Conservation (phyloP, 2,329 filamentous ascomycete genomes). For the Scytalidium lignicola region DNA sequence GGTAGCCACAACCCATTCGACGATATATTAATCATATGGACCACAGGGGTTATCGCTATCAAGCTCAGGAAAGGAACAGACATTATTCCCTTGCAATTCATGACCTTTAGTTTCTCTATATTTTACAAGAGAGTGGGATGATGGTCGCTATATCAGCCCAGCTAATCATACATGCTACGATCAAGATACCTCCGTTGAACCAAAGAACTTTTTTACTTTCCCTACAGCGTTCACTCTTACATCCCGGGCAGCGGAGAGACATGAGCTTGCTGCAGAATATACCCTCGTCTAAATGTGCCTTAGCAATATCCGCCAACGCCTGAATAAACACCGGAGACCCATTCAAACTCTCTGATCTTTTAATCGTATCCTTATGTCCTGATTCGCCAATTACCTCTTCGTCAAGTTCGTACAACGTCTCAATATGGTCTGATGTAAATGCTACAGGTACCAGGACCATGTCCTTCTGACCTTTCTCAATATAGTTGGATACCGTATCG, state of each 20-base stretch:
- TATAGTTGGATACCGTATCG: slow-evolving; percentile 80
- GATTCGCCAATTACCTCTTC: slow-evolving; percentile 90
- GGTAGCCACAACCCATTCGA: too few relatives aligned
- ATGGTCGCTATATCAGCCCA: not conserved
- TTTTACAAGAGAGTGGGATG: not conserved
- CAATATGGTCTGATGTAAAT: slow-evolving; percentile 98
- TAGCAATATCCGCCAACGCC: slow-evolving; percentile 82
- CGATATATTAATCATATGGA: too few relatives aligned
- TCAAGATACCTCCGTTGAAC: slow-evolving; percentile 3
- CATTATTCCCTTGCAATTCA: too few relatives aligned
- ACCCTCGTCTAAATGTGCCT: slow-evolving; percentile 68
- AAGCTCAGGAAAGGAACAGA: too few relatives aligned
- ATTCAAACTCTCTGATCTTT: slow-evolving; percentile 88
- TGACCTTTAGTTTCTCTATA: not conserved
- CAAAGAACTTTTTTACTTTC: slow-evolving; percentile 69
- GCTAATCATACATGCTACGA: not conserved
- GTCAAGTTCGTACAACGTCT: slow-evolving; percentile 92
- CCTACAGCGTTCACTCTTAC: slow-evolving; percentile 80
- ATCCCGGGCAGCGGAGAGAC: slow-evolving; percentile 86
- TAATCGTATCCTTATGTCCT: slow-evolving; percentile 71
- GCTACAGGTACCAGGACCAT: slow-evolving; percentile 90
- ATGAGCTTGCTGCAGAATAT: slow-evolving; percentile 73
- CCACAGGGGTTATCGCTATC: too few relatives aligned
- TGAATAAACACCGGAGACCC: slow-evolving; percentile 86
- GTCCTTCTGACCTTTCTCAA: slow-evolving; percentile 87